Evolutionary conservation across 371 early-diverging fungal genomes (phyloP).

Genomic region (Rhizopus delemar): DNA sequence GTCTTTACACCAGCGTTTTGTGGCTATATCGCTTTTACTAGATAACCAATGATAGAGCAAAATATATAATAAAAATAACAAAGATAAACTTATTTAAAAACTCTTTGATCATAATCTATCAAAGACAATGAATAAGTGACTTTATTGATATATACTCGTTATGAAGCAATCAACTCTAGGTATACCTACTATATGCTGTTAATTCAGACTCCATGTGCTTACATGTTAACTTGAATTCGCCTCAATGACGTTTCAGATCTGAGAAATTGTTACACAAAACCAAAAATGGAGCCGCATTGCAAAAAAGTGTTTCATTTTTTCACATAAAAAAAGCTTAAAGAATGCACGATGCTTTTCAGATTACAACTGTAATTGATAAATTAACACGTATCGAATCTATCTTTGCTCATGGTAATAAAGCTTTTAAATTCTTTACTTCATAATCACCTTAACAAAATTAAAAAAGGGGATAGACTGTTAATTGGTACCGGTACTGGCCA

Average conservation of each 20-base stretch:
- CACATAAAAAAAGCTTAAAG: not conserved
- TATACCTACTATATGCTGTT: too few species aligned
- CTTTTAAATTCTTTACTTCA: not conserved
- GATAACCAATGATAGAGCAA: too few species aligned
- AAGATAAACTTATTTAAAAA: too few species aligned
- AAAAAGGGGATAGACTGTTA: conserved; percentile 68
- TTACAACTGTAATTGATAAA: conserved; percentile 67
- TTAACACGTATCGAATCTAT: conserved; percentile 64
- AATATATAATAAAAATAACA: too few species aligned
- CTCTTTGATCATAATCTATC: too few species aligned
- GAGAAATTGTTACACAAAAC: not conserved
- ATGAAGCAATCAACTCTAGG: too few species aligned
- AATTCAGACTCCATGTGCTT: not conserved
- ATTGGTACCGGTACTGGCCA: conserved; percentile 74
- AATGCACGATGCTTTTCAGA: conserved; percentile 72
- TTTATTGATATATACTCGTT: too few species aligned
- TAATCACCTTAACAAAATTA: not conserved
- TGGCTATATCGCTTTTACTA: too few species aligned
- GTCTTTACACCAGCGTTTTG: too few species aligned
- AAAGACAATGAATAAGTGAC: too few species aligned
- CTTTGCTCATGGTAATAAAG: conserved; percentile 59
- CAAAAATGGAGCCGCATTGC: not conserved
- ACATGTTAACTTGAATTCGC: not conserved
- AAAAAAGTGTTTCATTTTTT: conserved; percentile 6
- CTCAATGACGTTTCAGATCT: not conserved